Base-by-base conservation (phyloP, 2,329 filamentous ascomycete genomes). In the Fusarium nygamai region DNA sequence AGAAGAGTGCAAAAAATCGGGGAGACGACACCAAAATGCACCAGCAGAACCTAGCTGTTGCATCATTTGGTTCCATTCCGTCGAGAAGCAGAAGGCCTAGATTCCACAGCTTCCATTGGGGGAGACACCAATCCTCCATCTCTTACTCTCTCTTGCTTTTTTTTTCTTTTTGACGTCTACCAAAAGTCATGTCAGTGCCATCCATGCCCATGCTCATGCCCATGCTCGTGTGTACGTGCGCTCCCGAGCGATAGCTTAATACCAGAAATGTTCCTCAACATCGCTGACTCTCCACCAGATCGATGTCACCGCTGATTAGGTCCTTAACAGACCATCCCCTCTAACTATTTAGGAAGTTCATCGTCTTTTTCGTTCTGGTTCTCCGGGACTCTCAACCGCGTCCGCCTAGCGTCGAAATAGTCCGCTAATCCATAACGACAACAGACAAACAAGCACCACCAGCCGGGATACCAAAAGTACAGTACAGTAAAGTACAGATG, bases 21-120 rank as follows among this genome's bases (percentile, higher is more conserved):
- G 64, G 67, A 64, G 58, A 63, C 54, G 47, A 60, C 59, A 67
- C 31, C 56, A 59, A 46, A 24, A 24, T 24, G 31, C 29, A 22
- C 51, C 34, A 29, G 22, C 24, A 41, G 24, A 38, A 56, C 51
- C 51, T 7, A 43, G 61, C 64, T 50, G 74, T 77, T 78, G 74
- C 75, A 78, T 78, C 75, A 78, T 78, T 68, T 65, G 67, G 61
- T 67, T 69, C 59, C 65, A 63, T 69, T 69, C 64, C 68, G 51
- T 62, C 71, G 56, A 50, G 58, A 73, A 69, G 51, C 60, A 61
- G 46, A 74, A 62, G 60, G 64, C 31, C 65, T 67, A 74, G 72
- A 77, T 71, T 63, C 58, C 64, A 75, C 70, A 65, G 73, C 73
- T 75, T 75, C 71, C 53, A 75, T 74, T 69, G 61, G 62, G 62